Base-by-base conservation (phyloP, 352 stramenopile species). In the Globisporangium solare region DNA sequence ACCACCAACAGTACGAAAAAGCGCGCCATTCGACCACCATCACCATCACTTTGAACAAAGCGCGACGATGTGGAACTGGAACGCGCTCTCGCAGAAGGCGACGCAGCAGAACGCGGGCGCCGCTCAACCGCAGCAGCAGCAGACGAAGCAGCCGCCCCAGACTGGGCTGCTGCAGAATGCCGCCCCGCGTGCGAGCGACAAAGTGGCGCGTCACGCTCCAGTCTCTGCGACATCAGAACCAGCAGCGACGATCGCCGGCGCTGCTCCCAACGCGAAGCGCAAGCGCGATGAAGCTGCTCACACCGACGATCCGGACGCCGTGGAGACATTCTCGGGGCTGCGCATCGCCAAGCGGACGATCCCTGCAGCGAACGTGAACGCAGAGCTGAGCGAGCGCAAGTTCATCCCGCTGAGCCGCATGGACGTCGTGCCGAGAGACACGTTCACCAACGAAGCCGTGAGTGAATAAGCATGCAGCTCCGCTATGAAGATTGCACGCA, bases 301-400 rank as follows among this genome's bases (percentile, higher is more conserved):
- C 24, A 63, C 57, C 48, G 32, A 51, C 40, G 35, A 47, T 18
- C 12, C 31, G 14, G 27, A 18, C 11, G 53, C 60, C 12, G 32
- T 74, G 14, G 80, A 90, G 60, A 48, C 49, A 47, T 94, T 85
- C 59, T 94, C 81, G 22, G 48, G 49, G 24, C 57, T 94, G 48
- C 74, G 77, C 42, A 88, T 94, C 54, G 41, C 58, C 6, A 64
- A 81, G 10, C 76, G 84, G 6, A 73, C 68, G 12, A 69, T 94
- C 13, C 56, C 78, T 10, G 67, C 73, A 0, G 49, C 65, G 5
- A 70, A 73, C 4, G 66, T 94, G 20, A 59, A 59, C 3, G 50
- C 67, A 2, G 79, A 94, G 64, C 89, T 94, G 81, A 63, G 74
- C 21, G 84, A 73, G 20, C 81, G 84, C 15, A 73, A 76, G 47